Conservation (phyloP, 371 early-diverging fungal genomes). For the Apophysomyces variabilis region DNA sequence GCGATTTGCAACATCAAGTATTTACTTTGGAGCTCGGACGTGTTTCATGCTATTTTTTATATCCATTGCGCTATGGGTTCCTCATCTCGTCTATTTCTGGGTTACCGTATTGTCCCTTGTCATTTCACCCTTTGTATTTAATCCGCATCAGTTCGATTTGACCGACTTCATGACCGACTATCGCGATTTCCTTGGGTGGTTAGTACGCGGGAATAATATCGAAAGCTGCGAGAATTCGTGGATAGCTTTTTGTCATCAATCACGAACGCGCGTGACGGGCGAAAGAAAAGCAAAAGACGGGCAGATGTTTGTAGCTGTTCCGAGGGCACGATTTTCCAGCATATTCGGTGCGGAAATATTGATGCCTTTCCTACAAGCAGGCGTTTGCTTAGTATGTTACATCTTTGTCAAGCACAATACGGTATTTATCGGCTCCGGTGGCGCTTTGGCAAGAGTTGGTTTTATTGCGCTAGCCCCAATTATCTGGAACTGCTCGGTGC, state of each 20-base stretch:
- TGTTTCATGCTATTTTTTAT: slow-evolving; percentile 79
- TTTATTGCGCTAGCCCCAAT: slow-evolving; percentile 73
- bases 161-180: slow-evolving; percentile 81
- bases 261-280: slow-evolving; percentile 78
- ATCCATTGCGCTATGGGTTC: slow-evolving; percentile 73
- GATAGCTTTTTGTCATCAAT: slow-evolving; percentile 79
- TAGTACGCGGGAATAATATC: slow-evolving; percentile 73
- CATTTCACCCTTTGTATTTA: slow-evolving; percentile 84
- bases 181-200: slow-evolving; percentile 79
- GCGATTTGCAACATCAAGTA: slow-evolving; percentile 81
- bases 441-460: slow-evolving; percentile 54
- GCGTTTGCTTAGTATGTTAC: slow-evolving; percentile 64
- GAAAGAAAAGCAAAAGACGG: slow-evolving; percentile 42
- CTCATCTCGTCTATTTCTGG: slow-evolving; percentile 88
- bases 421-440: slow-evolving; percentile 31
- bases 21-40: slow-evolving; percentile 81
- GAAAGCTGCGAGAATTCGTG: slow-evolving; percentile 74
- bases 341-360: slow-evolving; percentile 79
- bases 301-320: slow-evolving; percentile 55
- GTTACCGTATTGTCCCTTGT: slow-evolving; percentile 72
- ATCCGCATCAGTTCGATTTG: slow-evolving; percentile 83
- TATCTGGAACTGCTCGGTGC: slow-evolving; percentile 58
- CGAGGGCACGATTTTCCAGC: slow-evolving; percentile 68
- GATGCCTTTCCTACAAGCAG: slow-evolving; percentile 74
- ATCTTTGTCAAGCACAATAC: slow-evolving; percentile 51